Evolutionary conservation across 2,329 filamentous ascomycete genomes (phyloP).

Genomic region (Aspergillus versicolor): DNA sequence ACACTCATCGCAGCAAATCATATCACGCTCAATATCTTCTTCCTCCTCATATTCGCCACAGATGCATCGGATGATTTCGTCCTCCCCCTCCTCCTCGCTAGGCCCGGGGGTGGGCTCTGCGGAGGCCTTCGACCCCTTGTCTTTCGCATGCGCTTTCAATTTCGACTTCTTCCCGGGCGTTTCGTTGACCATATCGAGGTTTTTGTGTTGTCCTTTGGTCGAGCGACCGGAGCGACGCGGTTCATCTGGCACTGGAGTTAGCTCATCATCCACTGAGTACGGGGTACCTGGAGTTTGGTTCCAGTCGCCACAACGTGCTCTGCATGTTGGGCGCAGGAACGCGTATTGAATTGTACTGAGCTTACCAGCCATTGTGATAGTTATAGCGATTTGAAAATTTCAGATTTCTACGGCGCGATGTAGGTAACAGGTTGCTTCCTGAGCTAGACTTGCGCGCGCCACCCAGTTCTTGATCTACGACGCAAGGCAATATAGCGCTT

Average conservation of each 20-base stretch:
- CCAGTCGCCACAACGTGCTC: conserved; percentile 10
- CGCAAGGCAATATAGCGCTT: conserved; percentile 24
- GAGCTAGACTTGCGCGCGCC: conserved; percentile 22
- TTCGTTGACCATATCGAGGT: conserved; percentile 71
- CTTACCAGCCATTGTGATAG: conserved; percentile 62
- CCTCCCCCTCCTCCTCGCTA: conserved; percentile 50
- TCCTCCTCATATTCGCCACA: conserved; percentile 85
- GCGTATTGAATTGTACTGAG: conserved; percentile 36
- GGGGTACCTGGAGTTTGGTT: background rate
- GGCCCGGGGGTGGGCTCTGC: conserved; percentile 45
- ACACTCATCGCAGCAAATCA: conserved; percentile 95
- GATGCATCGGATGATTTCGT: conserved; percentile 86
- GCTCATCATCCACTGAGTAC: conserved; percentile 21
- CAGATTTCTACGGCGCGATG: conserved; percentile 40
- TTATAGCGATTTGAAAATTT: conserved; percentile 23
- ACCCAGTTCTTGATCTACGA: conserved; percentile 41
- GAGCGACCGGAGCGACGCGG: conserved; percentile 90
- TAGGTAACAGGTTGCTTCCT: conserved; percentile 20
- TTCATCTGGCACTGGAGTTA: conserved; percentile 61
- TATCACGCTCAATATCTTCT: conserved; percentile 81
- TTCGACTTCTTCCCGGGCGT: conserved; percentile 48
- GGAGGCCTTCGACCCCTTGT: conserved; percentile 47
- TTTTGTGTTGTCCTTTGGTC: conserved; percentile 96
- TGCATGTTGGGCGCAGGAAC: background rate
- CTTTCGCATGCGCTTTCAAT: conserved; percentile 48